Base-by-base conservation (phyloP, 345 rosid genomes). In the Boechera stricta region DNA sequence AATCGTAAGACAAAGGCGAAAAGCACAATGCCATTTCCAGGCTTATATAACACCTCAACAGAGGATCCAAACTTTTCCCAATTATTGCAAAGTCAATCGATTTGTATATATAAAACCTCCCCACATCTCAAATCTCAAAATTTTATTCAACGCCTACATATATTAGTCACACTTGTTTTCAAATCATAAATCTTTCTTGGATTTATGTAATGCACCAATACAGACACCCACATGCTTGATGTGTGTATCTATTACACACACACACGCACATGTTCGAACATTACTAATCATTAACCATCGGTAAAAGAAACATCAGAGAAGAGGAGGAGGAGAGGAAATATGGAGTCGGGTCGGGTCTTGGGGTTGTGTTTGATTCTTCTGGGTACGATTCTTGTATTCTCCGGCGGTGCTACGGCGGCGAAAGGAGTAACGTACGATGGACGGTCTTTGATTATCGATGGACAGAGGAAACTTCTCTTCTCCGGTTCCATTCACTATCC, bases 401-500 rank as follows among this genome's bases (percentile, higher is more conserved):
- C 63, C 74, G 82, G 65, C 13, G 59, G 59, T 26, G 70, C 57
- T 51, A 60, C 81, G 77, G 73, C 74, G 64, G 74, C 41, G 82
- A 78, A 73, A 36, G 73, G 68, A 53, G 77, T 81, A 51, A 67
- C 77, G 49, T 72, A 86, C 33, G 90, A 86, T 49, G 86, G 86
- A 77, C 79, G 88, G 77, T 84, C 88, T 66, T 77, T 86, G 64
- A 73, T 86, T 4, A 79, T 86, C 58, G 75, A 85, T 72, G 90
- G 90, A 18, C 79, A 84, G 72, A 81, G 86, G 33, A 81, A 77
- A 67, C 76, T 86, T 48, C 81, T 86, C 72, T 83, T 86, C 73
- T 86, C 90, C 8, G 90, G 88, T 77, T 84, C 90, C 3, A 84
- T 86, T 73, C 90, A 86, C 44, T 86, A 86, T 82, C 86, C 90